Evolutionary conservation across 441 rosid genomes (phyloP), one percentile per base, ranked within the genome.

Genomic region (Arabidopsis hybrid): DNA sequence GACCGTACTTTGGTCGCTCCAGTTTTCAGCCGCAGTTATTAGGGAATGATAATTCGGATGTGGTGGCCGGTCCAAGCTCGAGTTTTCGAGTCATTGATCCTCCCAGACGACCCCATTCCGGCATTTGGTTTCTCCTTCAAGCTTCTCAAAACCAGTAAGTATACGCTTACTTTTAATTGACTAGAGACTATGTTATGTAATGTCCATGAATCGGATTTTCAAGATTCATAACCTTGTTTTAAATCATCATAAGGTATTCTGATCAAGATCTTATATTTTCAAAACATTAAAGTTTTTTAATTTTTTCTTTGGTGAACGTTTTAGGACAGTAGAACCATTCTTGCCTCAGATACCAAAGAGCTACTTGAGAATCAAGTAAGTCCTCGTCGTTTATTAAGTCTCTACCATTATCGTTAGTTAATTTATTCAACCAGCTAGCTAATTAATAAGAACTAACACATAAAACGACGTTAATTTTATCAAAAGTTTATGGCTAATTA

Each of bases 301-400:
- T 1, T 26, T 60, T 43, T 12, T 40, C 35, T 52, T 56, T 64
- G 68, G 16, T 36, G 66, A 64, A 66, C 4, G 34, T 64, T 60
- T 61, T 55, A 95, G 99, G 86, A 78, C 83, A 17, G 86, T 79
- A 84, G 95, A 90, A 72, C 98, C 98, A 16, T 86, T 85, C 79
- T 80, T 95, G 85, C 99, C 97, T 62, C 99, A 93, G 73, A 89
- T 95, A 85, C 87, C 91, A 1, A 93, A 93, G 86, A 89, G 97
- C 90, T 95, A 88, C 85, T 88, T 95, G 71, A 88, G 97, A 84
- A 95, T 92, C 95, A 95, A 95, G 99, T 95, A 88, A 82, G 74
- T 38, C 47, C 32, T 38, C 26, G 31, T 46, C 57, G 12, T 26
- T 56, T 58, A 40, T 40, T 8, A 40, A 42, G 58, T 45, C 52